Percentiles rank a stretch among this genome's conserved stretches.
Evolutionary conservation across 208 protist species (phyloP).

Genomic region (Leishmania major): DNA sequence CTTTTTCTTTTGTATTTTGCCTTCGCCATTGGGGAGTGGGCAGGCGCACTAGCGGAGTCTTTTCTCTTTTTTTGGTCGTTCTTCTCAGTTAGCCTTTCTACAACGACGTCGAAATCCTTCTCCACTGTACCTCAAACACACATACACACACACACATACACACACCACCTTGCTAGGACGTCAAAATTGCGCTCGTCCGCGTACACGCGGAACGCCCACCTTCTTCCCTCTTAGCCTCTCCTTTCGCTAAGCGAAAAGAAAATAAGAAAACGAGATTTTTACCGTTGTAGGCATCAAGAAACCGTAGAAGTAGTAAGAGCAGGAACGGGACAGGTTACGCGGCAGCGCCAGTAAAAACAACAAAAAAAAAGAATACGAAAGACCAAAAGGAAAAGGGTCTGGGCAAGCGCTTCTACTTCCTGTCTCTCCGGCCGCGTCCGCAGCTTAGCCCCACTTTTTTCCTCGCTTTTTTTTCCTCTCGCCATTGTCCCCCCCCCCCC

Average conservation of each 20-base stretch:
- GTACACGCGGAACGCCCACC: background rate
- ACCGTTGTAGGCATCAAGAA: background rate
- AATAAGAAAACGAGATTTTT: no score
- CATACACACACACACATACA: no score
- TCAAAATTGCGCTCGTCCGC: background rate
- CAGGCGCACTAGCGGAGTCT: background rate
- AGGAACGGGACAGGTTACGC: background rate
- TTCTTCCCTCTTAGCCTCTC: background rate
- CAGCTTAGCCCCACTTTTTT: background rate
- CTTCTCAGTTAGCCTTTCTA: background rate
- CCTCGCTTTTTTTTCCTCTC: background rate
- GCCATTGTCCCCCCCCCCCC: background rate
- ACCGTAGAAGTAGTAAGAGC: background rate
- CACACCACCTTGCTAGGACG: no score
- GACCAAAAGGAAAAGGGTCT: background rate
- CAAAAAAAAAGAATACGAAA: background rate
- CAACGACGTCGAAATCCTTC: no score
- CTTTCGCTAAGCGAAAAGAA: background rate
- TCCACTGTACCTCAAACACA: no score
- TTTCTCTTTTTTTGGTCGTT: background rate
- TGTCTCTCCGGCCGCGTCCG: background rate
- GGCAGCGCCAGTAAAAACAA: background rate
- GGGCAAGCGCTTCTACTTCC: background rate
- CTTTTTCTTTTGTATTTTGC: background rate
- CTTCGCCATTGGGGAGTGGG: no score